A percentile compares a stretch with the other conserved stretches of the same genome.
phyloP scores from a whole-genome alignment of 176 grass and related monocot species.

The Avena atlantica region DNA sequence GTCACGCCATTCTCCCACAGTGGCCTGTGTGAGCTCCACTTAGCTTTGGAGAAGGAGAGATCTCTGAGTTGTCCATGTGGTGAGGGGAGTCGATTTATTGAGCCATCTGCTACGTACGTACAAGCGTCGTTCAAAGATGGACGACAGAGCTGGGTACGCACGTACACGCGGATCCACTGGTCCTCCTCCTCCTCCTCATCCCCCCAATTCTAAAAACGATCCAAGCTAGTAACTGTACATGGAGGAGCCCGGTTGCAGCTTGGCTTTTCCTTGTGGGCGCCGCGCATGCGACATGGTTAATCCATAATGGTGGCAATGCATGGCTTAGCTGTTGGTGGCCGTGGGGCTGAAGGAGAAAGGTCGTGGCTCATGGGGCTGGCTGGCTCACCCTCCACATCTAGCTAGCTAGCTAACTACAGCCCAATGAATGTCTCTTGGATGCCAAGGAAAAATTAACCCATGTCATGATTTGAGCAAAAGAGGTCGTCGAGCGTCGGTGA shows the following conservation, averaged over 20 bases:
- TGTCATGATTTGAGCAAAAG: background rate
- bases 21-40: too few relatives aligned
- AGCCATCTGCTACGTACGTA: background rate
- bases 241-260: constrained; percentile 12
- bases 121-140: background rate
- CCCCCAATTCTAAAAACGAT: background rate
- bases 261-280: constrained; percentile 54
- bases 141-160: too few relatives aligned
- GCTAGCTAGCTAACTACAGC: background rate
- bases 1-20: too few relatives aligned
- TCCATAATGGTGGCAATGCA: background rate
- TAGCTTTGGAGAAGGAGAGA: background rate
- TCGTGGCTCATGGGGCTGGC: background rate
- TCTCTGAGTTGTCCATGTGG: background rate
- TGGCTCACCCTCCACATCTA: background rate
- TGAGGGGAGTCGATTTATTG: background rate
- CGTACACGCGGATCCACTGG: background rate
- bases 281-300: background rate
- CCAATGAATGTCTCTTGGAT: background rate
- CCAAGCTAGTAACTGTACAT: background rate
- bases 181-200: background rate
- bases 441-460: background rate
- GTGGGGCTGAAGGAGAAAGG: too few relatives aligned
- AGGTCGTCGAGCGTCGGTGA: background rate
- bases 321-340: constrained; percentile 25